Evolutionary conservation across 129 eudicot species (phyloP).

Genomic region (Flaveria brownii): DNA sequence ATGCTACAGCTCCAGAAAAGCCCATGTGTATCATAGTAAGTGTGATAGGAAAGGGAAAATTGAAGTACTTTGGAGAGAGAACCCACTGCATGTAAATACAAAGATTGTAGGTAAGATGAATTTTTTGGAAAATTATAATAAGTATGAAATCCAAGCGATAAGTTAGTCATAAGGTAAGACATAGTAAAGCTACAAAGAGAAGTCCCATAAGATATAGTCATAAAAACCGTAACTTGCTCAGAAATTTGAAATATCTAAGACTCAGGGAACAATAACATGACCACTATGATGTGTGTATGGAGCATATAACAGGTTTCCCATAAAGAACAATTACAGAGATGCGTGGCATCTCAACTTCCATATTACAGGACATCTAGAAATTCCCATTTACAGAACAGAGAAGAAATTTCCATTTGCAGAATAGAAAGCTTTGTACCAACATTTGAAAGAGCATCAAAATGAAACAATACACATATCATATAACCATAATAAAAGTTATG

Average conservation of each 20-base stretch:
- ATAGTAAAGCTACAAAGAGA: slow-evolving; percentile 18
- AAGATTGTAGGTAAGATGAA: not conserved
- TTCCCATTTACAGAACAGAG: slow-evolving; percentile 5
- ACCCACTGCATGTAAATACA: slow-evolving; percentile 79
- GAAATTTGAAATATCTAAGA: slow-evolving; percentile 13
- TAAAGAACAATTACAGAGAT: not conserved
- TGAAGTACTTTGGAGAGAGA: slow-evolving; percentile 97
- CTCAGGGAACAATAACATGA: slow-evolving; percentile 11
- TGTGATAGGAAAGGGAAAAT: slow-evolving; percentile 90
- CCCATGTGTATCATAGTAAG: slow-evolving; percentile 99
- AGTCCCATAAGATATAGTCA: slow-evolving; percentile 14
- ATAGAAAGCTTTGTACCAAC: not conserved
- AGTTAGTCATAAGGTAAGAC: slow-evolving; percentile 4
- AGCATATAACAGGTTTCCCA: not conserved
- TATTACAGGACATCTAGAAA: not conserved
- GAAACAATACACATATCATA: not conserved
- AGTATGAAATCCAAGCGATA: not conserved
- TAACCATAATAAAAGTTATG: slow-evolving; percentile 7
- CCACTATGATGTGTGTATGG: slow-evolving; percentile 9
- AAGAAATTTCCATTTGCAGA: slow-evolving; percentile 6
- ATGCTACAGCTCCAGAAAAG: slow-evolving; percentile 88
- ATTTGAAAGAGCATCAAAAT: not conserved
- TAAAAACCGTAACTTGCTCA: not conserved
- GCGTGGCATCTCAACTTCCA: not conserved
- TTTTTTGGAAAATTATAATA: not conserved